Evolutionary conservation across 345 rosid genomes (phyloP), one percentile per base, ranked within the genome.

Genomic region (Rhodamnia rubescens): DNA sequence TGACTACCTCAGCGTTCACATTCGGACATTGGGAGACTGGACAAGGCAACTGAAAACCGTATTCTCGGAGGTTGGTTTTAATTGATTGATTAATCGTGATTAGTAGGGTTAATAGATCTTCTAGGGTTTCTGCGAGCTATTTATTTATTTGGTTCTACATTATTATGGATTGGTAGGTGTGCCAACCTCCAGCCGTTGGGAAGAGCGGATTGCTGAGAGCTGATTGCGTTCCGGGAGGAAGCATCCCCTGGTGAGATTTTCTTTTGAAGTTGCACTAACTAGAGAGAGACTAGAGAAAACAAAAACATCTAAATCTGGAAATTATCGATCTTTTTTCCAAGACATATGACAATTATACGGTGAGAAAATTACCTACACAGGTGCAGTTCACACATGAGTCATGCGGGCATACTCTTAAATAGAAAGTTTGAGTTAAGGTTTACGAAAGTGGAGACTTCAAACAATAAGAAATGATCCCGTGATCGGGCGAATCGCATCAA

Each of bases 11-110:
- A 95, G 99, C 82, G 98, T 96, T 53, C 99, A 96, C 88, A 96
- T 96, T 85, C 90, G 98, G 83, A 94, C 98, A 3, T 88, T 92
- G 1, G 99, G 99, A 11, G 99, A 96, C 85, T 96, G 99, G 99
- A 96, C 99, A 1, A 85, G 97, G 42, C 96, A 95, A 84, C 93
- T 96, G 84, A 92, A 92, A 53, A 88, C 87, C 16, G 97, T 94
- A 53, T 96, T 96, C 91, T 92, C 99, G 0, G 93, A 95, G 91
- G 98, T 94, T 22, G 42, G 83, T 82, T 50, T 5, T n/a, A 15
- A 83, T 57, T 27, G 13, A 14, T 11, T 21, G 50, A 55, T 83
- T 57, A 56, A 83, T 32, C 44, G 16, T 18, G 24, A 10, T 22
- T 69, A 8, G 78, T 8, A 47, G 44, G 47, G 24, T 13, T 50